phyloP scores from a whole-genome alignment of 129 eudicot genomes.

The Helianthus tuberosus region DNA sequence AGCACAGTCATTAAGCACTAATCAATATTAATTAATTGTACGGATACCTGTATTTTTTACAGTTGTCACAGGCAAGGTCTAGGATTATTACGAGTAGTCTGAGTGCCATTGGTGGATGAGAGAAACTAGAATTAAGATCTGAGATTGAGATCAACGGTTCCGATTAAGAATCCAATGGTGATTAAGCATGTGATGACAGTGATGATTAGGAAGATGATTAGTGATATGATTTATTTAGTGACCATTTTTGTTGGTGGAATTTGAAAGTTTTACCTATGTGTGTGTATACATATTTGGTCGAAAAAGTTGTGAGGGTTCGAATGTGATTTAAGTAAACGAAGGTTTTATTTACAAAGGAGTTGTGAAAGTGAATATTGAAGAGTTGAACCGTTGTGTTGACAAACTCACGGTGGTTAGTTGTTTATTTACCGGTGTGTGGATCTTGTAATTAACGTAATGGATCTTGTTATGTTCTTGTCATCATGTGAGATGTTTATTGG shows the following conservation, averaged over 20 bases:
- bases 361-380: conserved; percentile 8
- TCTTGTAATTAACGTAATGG: no score
- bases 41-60: no score
- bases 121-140: conserved; percentile 51
- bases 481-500: no score
- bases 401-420: no score
- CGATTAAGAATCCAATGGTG: conserved; percentile 34
- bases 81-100: not conserved
- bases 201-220: no score
- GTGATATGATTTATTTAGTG: conserved; percentile 36
- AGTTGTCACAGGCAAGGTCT: no score
- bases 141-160: conserved; percentile 56
- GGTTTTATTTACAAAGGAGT: no score
- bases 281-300: conserved; percentile 28
- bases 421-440: no score
- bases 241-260: conserved; percentile 23
- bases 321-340: conserved; percentile 38
- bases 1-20: no score
- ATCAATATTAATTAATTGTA: no score
- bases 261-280: conserved; percentile 16
- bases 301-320: conserved; percentile 11
- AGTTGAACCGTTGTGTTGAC: no score
- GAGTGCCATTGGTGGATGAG: conserved; percentile 21
- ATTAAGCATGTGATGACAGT: conserved; percentile 43
- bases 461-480: no score